Percentiles rank a stretch among this genome's conserved stretches.
Evolutionary conservation across 108 stramenopile genomes (phyloP).

Genomic region (Nitzschia sp.): DNA sequence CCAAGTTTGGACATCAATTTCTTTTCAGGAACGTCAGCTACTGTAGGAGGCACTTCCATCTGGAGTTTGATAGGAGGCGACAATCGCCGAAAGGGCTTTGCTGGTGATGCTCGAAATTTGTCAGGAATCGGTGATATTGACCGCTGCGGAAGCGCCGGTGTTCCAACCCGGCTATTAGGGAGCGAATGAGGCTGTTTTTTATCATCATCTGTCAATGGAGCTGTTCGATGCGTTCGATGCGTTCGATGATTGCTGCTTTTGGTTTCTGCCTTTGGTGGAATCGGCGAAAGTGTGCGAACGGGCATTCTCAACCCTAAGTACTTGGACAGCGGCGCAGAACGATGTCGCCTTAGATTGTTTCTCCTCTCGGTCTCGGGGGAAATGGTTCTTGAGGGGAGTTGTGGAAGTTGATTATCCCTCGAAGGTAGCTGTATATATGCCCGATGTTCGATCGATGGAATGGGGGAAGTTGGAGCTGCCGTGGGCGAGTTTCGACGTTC

Average conservation of each 20-base stretch:
- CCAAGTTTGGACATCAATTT: too few species aligned
- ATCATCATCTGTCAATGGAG: background rate
- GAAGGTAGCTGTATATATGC: background rate
- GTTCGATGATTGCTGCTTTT: background rate
- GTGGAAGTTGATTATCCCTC: background rate
- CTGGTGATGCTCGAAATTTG: background rate
- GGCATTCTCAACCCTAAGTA: background rate
- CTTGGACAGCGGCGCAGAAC: background rate
- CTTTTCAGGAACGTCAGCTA: too few species aligned
- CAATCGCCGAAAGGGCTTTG: background rate
- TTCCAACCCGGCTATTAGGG: too few species aligned
- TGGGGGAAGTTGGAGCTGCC: background rate
- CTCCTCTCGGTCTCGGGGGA: background rate
- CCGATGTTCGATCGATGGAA: background rate
- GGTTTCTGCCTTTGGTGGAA: background rate
- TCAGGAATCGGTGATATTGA: too few species aligned
- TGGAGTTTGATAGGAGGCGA: background rate
- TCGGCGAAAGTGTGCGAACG: background rate
- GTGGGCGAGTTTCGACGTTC: background rate
- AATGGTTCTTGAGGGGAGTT: background rate
- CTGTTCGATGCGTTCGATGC: too few species aligned
- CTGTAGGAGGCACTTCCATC: background rate
- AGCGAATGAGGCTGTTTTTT: background rate
- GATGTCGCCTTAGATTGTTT: background rate
- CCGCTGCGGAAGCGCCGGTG: too few species aligned